Evolutionary conservation across 768 basidiomycete genomes (phyloP).

Genomic region (Trametes coccinea): DNA sequence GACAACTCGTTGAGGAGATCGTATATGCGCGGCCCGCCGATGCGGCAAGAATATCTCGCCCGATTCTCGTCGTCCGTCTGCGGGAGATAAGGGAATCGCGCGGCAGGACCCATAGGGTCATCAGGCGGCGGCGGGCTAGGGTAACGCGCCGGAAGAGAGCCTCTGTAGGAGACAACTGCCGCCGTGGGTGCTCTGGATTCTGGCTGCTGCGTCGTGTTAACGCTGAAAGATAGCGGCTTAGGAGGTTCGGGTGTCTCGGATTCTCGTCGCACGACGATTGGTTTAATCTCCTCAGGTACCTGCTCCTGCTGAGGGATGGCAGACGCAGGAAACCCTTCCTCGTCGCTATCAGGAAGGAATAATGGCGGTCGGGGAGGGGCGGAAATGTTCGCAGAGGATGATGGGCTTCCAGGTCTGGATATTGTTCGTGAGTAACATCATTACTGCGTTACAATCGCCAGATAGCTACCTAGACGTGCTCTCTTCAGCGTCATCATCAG

Average conservation of each 20-base stretch:
- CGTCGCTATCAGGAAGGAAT: slow-evolving; percentile 3
- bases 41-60: slow-evolving; percentile 56
- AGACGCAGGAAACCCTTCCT: neutral
- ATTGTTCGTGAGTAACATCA: neutral
- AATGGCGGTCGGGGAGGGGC: neutral
- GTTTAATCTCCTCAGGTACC: neutral
- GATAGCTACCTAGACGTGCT: too few species aligned
- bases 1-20: slow-evolving; percentile 64
- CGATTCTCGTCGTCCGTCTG: slow-evolving; percentile 2
- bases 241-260: neutral
- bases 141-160: slow-evolving; percentile 19
- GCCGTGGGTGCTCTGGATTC: neutral
- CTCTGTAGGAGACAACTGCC: slow-evolving; percentile 4
- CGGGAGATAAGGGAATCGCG: slow-evolving; percentile 26
- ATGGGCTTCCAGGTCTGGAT: neutral
- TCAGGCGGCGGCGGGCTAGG: slow-evolving; percentile 25
- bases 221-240: neutral
- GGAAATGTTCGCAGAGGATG: neutral
- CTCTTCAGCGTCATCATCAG: neutral
- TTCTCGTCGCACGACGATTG: neutral
- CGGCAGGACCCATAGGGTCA: slow-evolving; percentile 25
- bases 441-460: neutral
- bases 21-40: slow-evolving; percentile 62
- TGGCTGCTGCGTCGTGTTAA: too few species aligned
- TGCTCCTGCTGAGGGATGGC: slow-evolving; percentile 2